These are phyloP conservation scores for Mycena rosella DNA, from an alignment of 768 basidiomycete genomes.

Conservation along the genomic window DNA sequence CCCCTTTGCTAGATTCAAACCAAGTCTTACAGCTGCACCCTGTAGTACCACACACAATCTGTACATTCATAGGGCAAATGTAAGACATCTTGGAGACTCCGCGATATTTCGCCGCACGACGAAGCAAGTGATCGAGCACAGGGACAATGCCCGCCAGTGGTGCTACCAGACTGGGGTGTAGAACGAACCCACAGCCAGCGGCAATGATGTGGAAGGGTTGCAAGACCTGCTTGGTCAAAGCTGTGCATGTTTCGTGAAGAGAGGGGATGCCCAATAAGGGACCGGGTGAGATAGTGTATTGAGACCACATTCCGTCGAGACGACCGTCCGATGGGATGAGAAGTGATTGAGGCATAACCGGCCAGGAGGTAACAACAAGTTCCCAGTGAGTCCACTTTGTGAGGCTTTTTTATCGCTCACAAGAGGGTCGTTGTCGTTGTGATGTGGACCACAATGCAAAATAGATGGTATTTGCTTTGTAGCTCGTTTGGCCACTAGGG, in stretches of 20 bases:
- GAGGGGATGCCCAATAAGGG: background rate
- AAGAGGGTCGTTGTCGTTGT: too few species aligned
- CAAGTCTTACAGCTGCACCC: too few species aligned
- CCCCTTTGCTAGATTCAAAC: too few species aligned
- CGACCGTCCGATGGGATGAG: background rate
- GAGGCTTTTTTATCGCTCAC: too few species aligned
- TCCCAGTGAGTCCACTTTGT: too few species aligned
- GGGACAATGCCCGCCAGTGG: background rate
- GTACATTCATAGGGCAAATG: too few species aligned
- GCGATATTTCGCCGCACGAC: too few species aligned
- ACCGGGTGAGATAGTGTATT: background rate
- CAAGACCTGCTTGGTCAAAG: background rate
- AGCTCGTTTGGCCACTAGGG: too few species aligned
- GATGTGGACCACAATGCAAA: too few species aligned
- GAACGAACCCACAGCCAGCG: background rate
- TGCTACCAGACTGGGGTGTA: background rate
- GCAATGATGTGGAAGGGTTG: background rate
- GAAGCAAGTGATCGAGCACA: background rate
- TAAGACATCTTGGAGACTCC: too few species aligned
- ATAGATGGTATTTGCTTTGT: too few species aligned
- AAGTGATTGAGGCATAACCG: background rate
- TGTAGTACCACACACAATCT: too few species aligned
- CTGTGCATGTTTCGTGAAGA: background rate
- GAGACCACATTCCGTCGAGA: background rate
- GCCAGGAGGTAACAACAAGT: constrained; percentile 1